Evolutionary conservation across 495 filamentous ascomycete species (phyloP), one percentile per base, ranked within the genome.

Genomic region (Aspergillus carlsbadensis): DNA sequence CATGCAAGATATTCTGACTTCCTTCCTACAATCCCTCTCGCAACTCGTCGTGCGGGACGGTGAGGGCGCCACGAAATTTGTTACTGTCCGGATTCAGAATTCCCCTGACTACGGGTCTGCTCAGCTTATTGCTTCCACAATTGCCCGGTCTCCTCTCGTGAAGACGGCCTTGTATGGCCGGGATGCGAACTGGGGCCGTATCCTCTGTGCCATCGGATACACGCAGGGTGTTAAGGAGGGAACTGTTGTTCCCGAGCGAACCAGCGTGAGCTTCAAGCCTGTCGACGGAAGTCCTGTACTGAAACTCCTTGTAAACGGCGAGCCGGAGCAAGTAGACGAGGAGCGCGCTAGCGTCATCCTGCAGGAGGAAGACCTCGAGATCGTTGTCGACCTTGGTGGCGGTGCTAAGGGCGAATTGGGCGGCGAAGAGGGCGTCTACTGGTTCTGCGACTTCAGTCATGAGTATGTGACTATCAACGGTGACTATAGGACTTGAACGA

Each of bases 101-200:
- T 84, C 86, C 8, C 75, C 85, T 3, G 84, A 83, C 58, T 84
- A 87, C 59, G 73, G 80, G 33, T 86, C 81, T 33, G 86, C 85
- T 0, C 79, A 84, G 13, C 74, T 79, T 69, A 84, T 97, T 53
- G 95, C 93, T 18, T 86, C 84, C 49, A 90, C 88, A 35, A 96
- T 98, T 73, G 92, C 94, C n/a, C 84, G 88, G 36, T 96, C 91
- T 6, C 90, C 95, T 17, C 81, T 99, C 40, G 93, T 99, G 42
- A 99, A 98, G 79, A 98, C 95, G 0, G 94, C 95, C 0, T 79
- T 99, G 33, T 98, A 98, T 68, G 94, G 94, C 48, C 88, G 91
- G 63, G 95, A 99, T 67, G 94, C 94, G 2, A 99, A 99, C 79
- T 98, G 95, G 93, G 92, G 94, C 35, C 91, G 95, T 18, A 96